A percentile compares a stretch with the other conserved stretches of the same genome.
Conservation (phyloP, 352 stramenopile genomes). For the Globisporangium echinulatum region DNA sequence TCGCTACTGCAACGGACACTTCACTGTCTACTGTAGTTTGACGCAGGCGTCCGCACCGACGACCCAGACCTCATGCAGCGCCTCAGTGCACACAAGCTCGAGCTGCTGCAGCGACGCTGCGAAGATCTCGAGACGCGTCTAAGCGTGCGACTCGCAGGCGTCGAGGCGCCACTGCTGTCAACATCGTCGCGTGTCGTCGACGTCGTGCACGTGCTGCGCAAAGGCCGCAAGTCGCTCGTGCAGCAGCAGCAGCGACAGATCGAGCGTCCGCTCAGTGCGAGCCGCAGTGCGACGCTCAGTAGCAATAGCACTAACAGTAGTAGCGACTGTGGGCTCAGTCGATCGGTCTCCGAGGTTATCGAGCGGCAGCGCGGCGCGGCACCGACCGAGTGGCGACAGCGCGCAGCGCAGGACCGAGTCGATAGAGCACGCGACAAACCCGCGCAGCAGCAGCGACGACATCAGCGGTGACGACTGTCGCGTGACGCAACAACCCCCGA, state of each 20-base stretch:
- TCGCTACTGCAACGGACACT: too few relatives aligned
- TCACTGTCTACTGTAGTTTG: conserved; percentile 1
- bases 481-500: too few relatives aligned
- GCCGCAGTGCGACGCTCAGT: not conserved
- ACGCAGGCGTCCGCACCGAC: conserved; percentile 11
- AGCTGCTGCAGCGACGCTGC: conserved; percentile 8
- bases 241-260: conserved; percentile 3
- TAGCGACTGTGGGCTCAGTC: not conserved
- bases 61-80: conserved; percentile 10
- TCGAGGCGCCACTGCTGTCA: not conserved
- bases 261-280: not conserved
- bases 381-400: not conserved
- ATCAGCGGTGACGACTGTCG: too few relatives aligned
- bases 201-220: conserved; percentile 14
- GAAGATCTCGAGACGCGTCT: conserved; percentile 12
- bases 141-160: not conserved
- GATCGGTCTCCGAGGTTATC: conserved; percentile 2
- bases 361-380: not conserved
- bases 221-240: conserved; percentile 13
- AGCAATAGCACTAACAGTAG: conserved; percentile 1
- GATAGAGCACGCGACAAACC: too few relatives aligned
- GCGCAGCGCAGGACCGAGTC: too few relatives aligned
- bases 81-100: conserved; percentile 13
- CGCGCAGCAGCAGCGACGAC: not conserved
- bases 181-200: conserved; percentile 5